These are phyloP conservation scores for Phaeophleospora eucalypticola DNA, from an alignment of 2,329 filamentous ascomycete genomes.

Conservation along the genomic window DNA sequence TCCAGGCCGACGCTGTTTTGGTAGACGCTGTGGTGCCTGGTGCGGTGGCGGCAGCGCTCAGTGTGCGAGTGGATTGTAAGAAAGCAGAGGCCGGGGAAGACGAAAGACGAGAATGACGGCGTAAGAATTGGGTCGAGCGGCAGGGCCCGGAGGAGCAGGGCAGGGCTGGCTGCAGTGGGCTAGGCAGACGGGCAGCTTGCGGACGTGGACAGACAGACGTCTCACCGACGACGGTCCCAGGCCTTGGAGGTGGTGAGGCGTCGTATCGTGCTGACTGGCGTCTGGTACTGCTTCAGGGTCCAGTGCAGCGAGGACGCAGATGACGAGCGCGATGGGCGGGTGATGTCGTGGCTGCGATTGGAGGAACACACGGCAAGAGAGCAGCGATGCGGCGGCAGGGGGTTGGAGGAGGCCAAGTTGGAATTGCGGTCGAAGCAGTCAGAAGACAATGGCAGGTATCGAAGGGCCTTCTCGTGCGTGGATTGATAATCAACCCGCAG, in stretches of 20 bases:
- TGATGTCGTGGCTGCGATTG: too few relatives aligned
- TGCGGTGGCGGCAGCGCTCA: neutral
- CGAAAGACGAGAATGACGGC: slow-evolving; percentile 1
- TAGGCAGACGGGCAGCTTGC: too few relatives aligned
- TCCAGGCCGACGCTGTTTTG: neutral
- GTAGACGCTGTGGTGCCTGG: neutral
- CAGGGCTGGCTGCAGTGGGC: neutral
- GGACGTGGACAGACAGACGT: too few relatives aligned
- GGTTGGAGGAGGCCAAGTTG: neutral
- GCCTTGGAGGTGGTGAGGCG: too few relatives aligned
- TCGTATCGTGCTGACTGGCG: too few relatives aligned
- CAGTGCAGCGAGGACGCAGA: neutral
- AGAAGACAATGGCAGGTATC: neutral
- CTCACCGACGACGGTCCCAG: too few relatives aligned
- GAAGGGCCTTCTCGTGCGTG: too few relatives aligned
- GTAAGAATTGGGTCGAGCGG: slow-evolving; percentile 1
- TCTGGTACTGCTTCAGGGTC: too few relatives aligned
- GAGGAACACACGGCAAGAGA: neutral
- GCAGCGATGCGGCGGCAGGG: too few relatives aligned
- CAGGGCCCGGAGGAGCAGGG: neutral
- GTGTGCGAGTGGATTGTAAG: neutral
- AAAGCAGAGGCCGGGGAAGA: neutral
- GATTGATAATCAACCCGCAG: slow-evolving; percentile 2
- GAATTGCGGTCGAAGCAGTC: neutral
- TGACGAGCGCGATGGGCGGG: neutral